Base-by-base conservation (phyloP, 2,329 filamentous ascomycete genomes). In the Colletotrichum endophyticum region DNA sequence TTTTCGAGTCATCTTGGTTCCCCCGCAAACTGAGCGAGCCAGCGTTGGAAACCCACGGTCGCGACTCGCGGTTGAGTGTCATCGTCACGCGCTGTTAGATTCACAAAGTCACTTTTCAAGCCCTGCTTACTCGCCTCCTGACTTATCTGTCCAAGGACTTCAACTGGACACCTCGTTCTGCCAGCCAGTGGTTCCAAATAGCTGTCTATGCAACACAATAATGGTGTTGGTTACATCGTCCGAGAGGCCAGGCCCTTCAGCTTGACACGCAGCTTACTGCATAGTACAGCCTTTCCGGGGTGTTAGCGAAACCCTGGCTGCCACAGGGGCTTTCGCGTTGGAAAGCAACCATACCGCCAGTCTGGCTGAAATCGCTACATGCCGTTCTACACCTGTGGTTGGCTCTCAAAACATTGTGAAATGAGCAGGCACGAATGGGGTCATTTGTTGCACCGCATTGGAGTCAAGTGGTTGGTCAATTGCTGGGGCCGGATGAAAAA, bases 181-280 rank as follows among this genome's bases (percentile, higher is more conserved):
- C 44, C 44, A 49, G 44, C 44, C 44, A 49, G n/a, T 7, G 44
- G 44, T 49, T 49, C 44, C 44, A 22, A 49, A 13, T 49, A n/a
- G 44, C 44, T 49, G 44, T 13, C n/a, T 22, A 49, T 49, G 44
- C 44, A 49, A 49, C n/a, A 49, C 44, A 49, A 49, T 12, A 22
- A n/a, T 62, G 28, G n/a, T 27, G 16, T 56, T 57, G 59, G 59
- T 49, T 71, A 36, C 72, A 44, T 71, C 44, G 59, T 71, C 67
- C 30, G 19, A 56, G 28, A 32, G 16, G n/a, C 44, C 66, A 59
- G 67, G 36, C 36, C 32, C 49, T 22, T 49, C 22, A 59, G 62
- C 36, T 71, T 71, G 67, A 74, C 67, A 59, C 59, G 67, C 72
- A 57, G 66, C 67, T 32, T 70, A n/a, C n/a, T n/a, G n/a, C n/a